Percentiles rank a stretch among this genome's conserved stretches.
Evolutionary conservation across 441 rosid genomes (phyloP).

Genomic region (Erodium moschatum): DNA sequence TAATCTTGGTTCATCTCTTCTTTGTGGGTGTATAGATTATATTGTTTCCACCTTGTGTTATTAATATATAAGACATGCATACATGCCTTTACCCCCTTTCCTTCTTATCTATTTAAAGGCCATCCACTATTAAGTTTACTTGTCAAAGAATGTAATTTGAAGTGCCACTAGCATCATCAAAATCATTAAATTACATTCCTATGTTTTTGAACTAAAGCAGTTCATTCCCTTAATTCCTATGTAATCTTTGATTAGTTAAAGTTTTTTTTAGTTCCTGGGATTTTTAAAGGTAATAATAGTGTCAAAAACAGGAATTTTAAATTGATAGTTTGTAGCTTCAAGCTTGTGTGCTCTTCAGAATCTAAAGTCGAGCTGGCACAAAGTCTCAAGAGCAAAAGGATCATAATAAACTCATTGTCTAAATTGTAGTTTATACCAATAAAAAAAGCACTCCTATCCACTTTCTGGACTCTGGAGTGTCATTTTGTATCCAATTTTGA

Average conservation of each 20-base stretch:
- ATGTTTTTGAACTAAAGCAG: background rate
- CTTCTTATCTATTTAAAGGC: too few species aligned
- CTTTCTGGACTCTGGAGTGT: background rate
- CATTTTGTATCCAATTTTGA: background rate
- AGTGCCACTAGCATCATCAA: background rate
- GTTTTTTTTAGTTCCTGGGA: background rate
- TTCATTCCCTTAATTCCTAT: background rate
- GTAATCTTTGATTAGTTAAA: too few species aligned
- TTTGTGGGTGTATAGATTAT: background rate
- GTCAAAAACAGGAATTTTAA: background rate
- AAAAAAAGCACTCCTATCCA: background rate
- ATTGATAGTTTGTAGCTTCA: background rate
- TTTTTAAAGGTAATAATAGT: background rate
- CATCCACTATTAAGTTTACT: background rate
- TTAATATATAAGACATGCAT: background rate
- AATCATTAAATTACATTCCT: background rate
- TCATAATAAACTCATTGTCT: background rate
- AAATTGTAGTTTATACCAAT: background rate
- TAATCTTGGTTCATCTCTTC: background rate
- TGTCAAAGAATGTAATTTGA: background rate
- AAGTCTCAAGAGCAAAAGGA: background rate
- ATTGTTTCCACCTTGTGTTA: background rate
- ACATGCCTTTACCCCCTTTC: too few species aligned
- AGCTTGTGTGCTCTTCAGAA: conserved; percentile 1
- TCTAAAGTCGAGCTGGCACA: background rate